These are phyloP conservation scores for Aspergillus tubingensis DNA, from an alignment of 2,329 filamentous ascomycete species.

Conservation along the genomic window DNA sequence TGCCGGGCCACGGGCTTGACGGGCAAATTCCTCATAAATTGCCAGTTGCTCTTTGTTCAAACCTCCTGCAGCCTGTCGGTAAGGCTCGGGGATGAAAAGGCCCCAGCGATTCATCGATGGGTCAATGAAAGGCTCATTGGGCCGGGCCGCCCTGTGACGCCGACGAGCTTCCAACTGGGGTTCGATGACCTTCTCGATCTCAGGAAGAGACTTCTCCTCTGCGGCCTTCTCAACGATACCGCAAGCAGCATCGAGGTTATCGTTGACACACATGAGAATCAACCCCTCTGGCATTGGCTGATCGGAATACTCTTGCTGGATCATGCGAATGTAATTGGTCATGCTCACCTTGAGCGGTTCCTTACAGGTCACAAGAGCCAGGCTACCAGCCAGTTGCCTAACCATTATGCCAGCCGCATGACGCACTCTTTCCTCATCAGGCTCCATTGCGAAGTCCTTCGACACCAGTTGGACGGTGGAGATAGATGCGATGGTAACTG, in stretches of 20 bases:
- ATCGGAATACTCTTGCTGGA: conserved; percentile 64
- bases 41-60: conserved; percentile 90
- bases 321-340: conserved; percentile 93
- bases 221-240: conserved; percentile 93
- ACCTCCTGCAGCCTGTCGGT: conserved; percentile 78
- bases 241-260: conserved; percentile 91
- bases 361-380: conserved; percentile 97
- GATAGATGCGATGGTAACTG: conserved; percentile 96
- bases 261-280: conserved; percentile 98
- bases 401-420: conserved; percentile 91
- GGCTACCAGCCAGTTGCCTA: conserved; percentile 86
- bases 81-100: conserved; percentile 90
- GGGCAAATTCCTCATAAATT: conserved; percentile 94
- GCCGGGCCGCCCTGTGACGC: conserved; percentile 71
- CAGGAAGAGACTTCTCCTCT: conserved; percentile 86
- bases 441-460: conserved; percentile 94
- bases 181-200: conserved; percentile 93
- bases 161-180: conserved; percentile 75
- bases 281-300: conserved; percentile 87
- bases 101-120: conserved; percentile 84
- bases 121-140: conserved; percentile 83
- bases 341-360: conserved; percentile 95
- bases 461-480: conserved; percentile 93
- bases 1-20: conserved; percentile 70
- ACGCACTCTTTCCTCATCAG: conserved; percentile 82